phyloP scores from a whole-genome alignment of 129 eudicot genomes.

The Daucus carota region DNA sequence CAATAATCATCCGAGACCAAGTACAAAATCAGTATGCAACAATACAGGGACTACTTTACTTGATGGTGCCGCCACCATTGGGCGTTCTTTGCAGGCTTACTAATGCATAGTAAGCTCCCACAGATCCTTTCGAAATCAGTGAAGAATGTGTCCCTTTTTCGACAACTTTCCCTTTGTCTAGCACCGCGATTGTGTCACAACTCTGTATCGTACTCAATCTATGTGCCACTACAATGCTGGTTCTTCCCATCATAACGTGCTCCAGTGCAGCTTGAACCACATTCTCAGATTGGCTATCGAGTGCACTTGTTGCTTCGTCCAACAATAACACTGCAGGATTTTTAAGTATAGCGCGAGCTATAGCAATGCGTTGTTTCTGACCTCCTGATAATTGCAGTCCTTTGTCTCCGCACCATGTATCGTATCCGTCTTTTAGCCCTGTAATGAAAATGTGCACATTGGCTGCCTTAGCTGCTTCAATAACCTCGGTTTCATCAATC shows the following conservation, averaged over 20 bases:
- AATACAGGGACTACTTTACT: background rate
- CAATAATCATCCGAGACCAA: background rate
- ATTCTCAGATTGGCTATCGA: constrained; percentile 37
- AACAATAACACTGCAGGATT: constrained; percentile 29
- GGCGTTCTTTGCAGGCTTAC: constrained; percentile 53
- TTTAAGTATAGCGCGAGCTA: constrained; percentile 23
- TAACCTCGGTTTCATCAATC: constrained; percentile 31
- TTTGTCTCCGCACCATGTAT: constrained; percentile 46
- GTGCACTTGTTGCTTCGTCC: constrained; percentile 47
- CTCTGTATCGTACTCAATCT: constrained; percentile 35
- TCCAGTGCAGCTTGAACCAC: constrained; percentile 39
- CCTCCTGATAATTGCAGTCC: constrained; percentile 53
- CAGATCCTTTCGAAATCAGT: constrained; percentile 51
- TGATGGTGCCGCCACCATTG: background rate
- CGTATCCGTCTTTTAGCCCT: constrained; percentile 34
- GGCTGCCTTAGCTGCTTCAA: constrained; percentile 42
- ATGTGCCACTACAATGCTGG: constrained; percentile 39
- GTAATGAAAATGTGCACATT: constrained; percentile 41
- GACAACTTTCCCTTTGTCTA: constrained; percentile 52
- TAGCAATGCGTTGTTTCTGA: constrained; percentile 26
- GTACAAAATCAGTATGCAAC: background rate
- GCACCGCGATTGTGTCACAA: constrained; percentile 40
- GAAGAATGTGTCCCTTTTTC: constrained; percentile 66
- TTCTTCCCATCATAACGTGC: constrained; percentile 34
- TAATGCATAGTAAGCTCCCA: constrained; percentile 57